Base-by-base conservation (phyloP, 495 filamentous ascomycete species). In the Penicillium waksmanii region DNA sequence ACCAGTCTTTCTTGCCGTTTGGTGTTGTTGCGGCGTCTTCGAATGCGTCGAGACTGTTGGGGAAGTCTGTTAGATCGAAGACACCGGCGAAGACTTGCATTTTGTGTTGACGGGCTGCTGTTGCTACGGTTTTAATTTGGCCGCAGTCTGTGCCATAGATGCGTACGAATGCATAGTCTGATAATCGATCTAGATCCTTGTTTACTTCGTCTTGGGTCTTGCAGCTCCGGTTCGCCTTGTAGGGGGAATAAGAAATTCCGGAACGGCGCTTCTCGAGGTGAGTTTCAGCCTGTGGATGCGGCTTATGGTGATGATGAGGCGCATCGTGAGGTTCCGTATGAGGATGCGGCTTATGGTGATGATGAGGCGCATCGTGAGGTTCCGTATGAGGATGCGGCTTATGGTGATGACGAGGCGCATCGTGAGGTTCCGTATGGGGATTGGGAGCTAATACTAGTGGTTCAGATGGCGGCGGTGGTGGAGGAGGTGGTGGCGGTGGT, bases 101-200 rank as follows among this genome's bases (percentile, higher is more conserved):
- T 31, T 80, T 80, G 36, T 82, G 77, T 6, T 74, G 66, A 25
- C 82, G 81, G 3, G 84, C 88, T 3, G 87, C 87, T 7, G 74
- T 66, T 5, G 87, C 69, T 5, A 89, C 86, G 11, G 76, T 83
- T 2, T 75, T 61, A 12, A 91, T 79, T 66, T 92, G 88, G 64
- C 89, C 76, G 73, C 92, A 96, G 70, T 92, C 90, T 34, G 84
- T 82, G 36, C 92, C 92, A 70, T 97, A 96, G 64, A 93, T 82
- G 53, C 93, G 88, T 52, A 96, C 71, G 27, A 86, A 69, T 12
- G 79, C 70, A 73, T 86, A 91, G 7, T 68, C 66, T 5, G 71
- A 72, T 12, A 84, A 74, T 44, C 81, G 67, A 47, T 71, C 71
- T 55, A 95, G 81, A 66, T 96, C 92, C 1, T 69, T 60, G 56